A percentile compares a stretch with the other conserved stretches of the same genome.
Conservation (phyloP, 306 rosid species). For the Cucumis sativus region Cucumber_9930_V3 NC_026657.2:2798501-2799000, state of each 20-base stretch:
- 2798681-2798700: constrained; percentile 60
- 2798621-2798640: constrained; percentile 53
- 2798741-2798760: constrained; percentile 58
- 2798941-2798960: constrained; percentile 67
- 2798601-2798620: constrained; percentile 61
- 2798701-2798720: constrained; percentile 76
- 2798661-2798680: constrained; percentile 52
- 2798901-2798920: constrained; percentile 77
- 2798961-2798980: constrained; percentile 72
- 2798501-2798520: constrained; percentile 37
- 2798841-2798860: constrained; percentile 69
- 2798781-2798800: constrained; percentile 76
- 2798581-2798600: constrained; percentile 80
- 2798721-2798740: constrained; percentile 79
- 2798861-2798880: constrained; percentile 84
- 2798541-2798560: constrained; percentile 30
- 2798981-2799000: constrained; percentile 63
- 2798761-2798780: constrained; percentile 58
- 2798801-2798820: constrained; percentile 65
- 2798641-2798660: constrained; percentile 50
- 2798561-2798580: constrained; percentile 30
- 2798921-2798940: constrained; percentile 72
- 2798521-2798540: constrained; percentile 64
- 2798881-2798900: constrained; percentile 68
- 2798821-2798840: constrained; percentile 56